phyloP scores from a whole-genome alignment of 2,329 filamentous ascomycete genomes.

The Zelopaecilomyces penicillatus region DNA sequence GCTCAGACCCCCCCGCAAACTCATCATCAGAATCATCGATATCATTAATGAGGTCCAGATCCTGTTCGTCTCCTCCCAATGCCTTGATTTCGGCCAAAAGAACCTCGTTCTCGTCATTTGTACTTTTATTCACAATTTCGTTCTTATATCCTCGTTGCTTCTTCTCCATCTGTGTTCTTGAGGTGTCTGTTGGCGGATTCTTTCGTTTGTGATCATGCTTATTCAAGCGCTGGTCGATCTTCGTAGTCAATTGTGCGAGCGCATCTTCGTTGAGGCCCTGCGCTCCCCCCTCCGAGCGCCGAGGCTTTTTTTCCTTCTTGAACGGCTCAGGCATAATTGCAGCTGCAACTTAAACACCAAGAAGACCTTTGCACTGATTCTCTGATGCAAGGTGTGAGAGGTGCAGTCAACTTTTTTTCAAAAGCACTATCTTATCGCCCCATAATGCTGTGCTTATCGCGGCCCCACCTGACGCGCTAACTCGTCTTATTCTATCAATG shows the following conservation, averaged over 20 bases:
- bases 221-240: slow-evolving; percentile 46
- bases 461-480: not conserved
- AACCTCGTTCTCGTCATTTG: slow-evolving; percentile 24
- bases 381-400: not conserved
- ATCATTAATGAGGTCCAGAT: slow-evolving; percentile 52
- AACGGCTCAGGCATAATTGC: slow-evolving; percentile 25
- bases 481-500: no score
- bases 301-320: slow-evolving; percentile 28
- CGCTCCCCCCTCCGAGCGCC: slow-evolving; percentile 13
- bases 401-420: slow-evolving; percentile 8
- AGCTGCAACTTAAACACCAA: slow-evolving; percentile 1
- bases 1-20: slow-evolving; percentile 21
- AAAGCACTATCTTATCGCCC: slow-evolving; percentile 10
- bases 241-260: slow-evolving; percentile 45
- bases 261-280: slow-evolving; percentile 39
- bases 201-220: slow-evolving; percentile 37
- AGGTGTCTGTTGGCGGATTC: slow-evolving; percentile 28
- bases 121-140: slow-evolving; percentile 15
- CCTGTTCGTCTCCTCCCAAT: slow-evolving; percentile 57
- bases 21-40: slow-evolving; percentile 35
- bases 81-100: slow-evolving; percentile 57
- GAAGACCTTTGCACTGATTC: not conserved
- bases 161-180: slow-evolving; percentile 26
- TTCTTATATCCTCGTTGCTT: slow-evolving; percentile 27
- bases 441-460: slow-evolving; percentile 1